phyloP scores from a whole-genome alignment of 495 filamentous ascomycete species.

The Thozetella sp. region DNA sequence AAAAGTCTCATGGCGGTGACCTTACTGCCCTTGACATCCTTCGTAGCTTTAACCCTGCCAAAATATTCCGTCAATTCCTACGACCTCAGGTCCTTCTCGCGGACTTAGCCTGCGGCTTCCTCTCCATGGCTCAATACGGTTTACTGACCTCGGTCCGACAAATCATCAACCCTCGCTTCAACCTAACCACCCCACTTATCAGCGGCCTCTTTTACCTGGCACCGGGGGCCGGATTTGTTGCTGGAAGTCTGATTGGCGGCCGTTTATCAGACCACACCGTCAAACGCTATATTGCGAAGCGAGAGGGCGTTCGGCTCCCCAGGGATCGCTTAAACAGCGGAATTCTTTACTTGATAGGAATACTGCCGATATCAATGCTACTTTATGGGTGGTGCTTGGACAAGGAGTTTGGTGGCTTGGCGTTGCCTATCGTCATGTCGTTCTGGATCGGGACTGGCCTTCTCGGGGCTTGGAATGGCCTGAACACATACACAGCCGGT shows the following conservation, averaged over 20 bases:
- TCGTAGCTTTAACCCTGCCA: not conserved
- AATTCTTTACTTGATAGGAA: not conserved
- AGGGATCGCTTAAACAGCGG: slow-evolving; percentile 2
- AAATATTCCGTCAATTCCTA: not conserved
- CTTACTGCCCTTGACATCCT: not conserved
- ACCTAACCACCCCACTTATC: not conserved
- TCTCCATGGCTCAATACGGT: not conserved
- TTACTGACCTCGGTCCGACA: not conserved
- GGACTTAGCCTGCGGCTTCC: slow-evolving; percentile 1
- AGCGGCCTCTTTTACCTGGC: slow-evolving; percentile 4
- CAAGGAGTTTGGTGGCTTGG: not conserved
- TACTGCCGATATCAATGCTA: not conserved
- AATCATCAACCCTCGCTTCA: slow-evolving; percentile 5
- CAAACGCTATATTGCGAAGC: not conserved
- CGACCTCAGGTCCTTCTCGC: too few relatives aligned
- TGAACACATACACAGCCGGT: slow-evolving; percentile 5
- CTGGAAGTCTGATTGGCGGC: not conserved
- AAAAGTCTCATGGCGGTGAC: slow-evolving; percentile 36
- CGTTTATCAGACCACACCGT: slow-evolving; percentile 4
- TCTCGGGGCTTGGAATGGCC: not conserved
- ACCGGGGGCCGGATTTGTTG: not conserved
- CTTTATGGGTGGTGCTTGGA: slow-evolving; percentile 2
- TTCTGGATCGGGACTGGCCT: slow-evolving; percentile 1
- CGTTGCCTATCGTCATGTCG: not conserved
- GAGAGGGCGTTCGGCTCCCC: not conserved